phyloP scores from a whole-genome alignment of 2,329 filamentous ascomycete genomes.

The Emericellopsis atlantica region DNA sequence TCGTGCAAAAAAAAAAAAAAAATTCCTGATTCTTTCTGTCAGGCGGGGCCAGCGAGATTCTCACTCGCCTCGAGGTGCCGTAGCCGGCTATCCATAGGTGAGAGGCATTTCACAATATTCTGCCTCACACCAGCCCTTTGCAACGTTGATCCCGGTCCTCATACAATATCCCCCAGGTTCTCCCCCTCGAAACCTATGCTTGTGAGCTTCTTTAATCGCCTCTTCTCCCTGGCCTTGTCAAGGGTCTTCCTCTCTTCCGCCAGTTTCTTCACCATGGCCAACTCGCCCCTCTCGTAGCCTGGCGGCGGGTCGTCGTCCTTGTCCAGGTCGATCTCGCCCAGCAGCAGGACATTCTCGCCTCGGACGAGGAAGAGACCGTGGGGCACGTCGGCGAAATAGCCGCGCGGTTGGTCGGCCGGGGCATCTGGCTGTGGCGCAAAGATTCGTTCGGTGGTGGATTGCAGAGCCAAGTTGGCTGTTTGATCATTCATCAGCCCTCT shows the following conservation, averaged over 20 bases:
- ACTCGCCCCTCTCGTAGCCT: constrained; percentile 52
- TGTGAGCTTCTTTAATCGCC: constrained; percentile 55
- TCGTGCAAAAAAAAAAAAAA: too few relatives aligned
- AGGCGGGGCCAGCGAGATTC: too few relatives aligned
- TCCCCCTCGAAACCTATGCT: constrained; percentile 82
- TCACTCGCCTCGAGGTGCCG: too few relatives aligned
- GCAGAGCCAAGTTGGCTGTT: constrained; percentile 83
- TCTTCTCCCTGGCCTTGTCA: constrained; percentile 64
- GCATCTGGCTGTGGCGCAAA: constrained; percentile 42
- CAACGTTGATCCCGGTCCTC: constrained; percentile 5
- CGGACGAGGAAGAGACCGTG: constrained; percentile 85
- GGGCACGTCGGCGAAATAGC: constrained; percentile 69
- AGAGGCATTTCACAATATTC: constrained; percentile 53
- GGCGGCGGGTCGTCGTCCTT: constrained; percentile 81
- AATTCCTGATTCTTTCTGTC: too few relatives aligned
- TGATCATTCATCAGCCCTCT: not conserved
- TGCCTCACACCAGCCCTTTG: constrained; percentile 20
- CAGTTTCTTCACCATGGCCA: constrained; percentile 57
- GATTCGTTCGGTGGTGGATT: constrained; percentile 82
- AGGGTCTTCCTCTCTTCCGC: constrained; percentile 58
- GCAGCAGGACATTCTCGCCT: constrained; percentile 90
- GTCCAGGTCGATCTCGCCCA: constrained; percentile 95
- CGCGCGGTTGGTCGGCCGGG: constrained; percentile 12
- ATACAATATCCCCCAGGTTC: constrained; percentile 59
- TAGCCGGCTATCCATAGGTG: too few relatives aligned